Percentiles rank a stretch among this genome's conserved stretches.
Evolutionary conservation across 202 grass and related monocot species (phyloP).

Genomic region (Eragrostis tef): DNA sequence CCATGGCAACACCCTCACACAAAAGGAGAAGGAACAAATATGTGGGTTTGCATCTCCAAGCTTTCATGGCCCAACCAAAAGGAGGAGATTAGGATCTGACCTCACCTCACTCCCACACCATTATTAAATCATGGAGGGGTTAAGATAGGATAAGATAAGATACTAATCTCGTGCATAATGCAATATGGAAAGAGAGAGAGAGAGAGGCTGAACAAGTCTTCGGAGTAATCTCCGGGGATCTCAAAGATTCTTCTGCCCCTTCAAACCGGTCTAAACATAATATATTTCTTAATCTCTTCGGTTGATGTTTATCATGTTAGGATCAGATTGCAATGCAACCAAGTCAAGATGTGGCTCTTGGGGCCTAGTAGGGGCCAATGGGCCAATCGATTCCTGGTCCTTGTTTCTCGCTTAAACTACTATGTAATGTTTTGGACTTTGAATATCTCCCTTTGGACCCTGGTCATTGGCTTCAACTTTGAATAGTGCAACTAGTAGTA

Average conservation of each 20-base stretch:
- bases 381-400: slow-evolving; percentile 31
- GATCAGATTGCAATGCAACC: slow-evolving; percentile 24
- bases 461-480: slow-evolving; percentile 33
- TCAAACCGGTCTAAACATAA: background rate
- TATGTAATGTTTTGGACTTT: slow-evolving; percentile 10
- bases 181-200: background rate
- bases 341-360: slow-evolving; percentile 47
- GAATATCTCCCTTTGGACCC: slow-evolving; percentile 22
- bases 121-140: slow-evolving; percentile 32
- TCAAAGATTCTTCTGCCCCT: slow-evolving; percentile 45
- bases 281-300: background rate
- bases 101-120: background rate
- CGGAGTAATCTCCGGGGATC: slow-evolving; percentile 42
- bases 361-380: slow-evolving; percentile 4
- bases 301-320: slow-evolving; percentile 26
- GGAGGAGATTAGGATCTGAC: slow-evolving; percentile 36
- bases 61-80: slow-evolving; percentile 48
- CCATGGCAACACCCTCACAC: slow-evolving; percentile 44
- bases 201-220: slow-evolving; percentile 25
- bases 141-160: slow-evolving; percentile 51
- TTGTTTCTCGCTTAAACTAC: slow-evolving; percentile 21
- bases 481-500: background rate
- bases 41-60: slow-evolving; percentile 45
- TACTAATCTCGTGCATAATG: slow-evolving; percentile 39
- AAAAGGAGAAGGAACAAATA: background rate